Conservation (phyloP, 2,329 filamentous ascomycete species). For the Diaporthe capsici region DNA sequence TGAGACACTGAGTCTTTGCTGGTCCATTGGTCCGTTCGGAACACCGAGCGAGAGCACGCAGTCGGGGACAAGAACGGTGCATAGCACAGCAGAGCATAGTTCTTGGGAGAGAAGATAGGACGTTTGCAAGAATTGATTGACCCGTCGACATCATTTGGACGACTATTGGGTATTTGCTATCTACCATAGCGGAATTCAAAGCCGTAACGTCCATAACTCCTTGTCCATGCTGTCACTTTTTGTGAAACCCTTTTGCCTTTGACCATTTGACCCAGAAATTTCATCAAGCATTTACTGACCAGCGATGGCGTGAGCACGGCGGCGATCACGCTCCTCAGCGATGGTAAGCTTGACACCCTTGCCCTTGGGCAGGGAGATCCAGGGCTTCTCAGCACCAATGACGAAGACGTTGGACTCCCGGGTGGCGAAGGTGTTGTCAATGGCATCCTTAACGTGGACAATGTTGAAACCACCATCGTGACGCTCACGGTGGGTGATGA, state of each 20-base stretch:
- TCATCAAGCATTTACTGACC: constrained; percentile 60
- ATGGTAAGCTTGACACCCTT: constrained; percentile 99
- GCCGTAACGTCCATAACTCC: constrained; percentile 43
- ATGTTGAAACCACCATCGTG: constrained; percentile 99
- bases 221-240: constrained; percentile 43
- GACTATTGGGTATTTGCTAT: constrained; percentile 40
- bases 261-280: constrained; percentile 40
- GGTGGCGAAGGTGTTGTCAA: constrained; percentile 99
- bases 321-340: constrained; percentile 98
- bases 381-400: constrained; percentile 98
- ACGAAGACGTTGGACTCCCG: constrained; percentile 99
- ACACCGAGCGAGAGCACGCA: not conserved
- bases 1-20: not conserved
- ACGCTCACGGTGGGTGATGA: constrained; percentile 99
- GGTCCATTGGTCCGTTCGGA: not conserved
- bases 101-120: constrained; percentile 37
- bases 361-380: constrained; percentile 99
- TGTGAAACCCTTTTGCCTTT: constrained; percentile 40
- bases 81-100: not conserved
- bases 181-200: constrained; percentile 42
- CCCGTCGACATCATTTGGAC: constrained; percentile 37
- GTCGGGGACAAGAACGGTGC: not conserved
- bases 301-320: constrained; percentile 76
- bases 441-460: constrained; percentile 99
- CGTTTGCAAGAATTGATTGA: constrained; percentile 44